Evolutionary conservation across 768 basidiomycete species (phyloP).

Genomic region (Leccinum boreale): DNA sequence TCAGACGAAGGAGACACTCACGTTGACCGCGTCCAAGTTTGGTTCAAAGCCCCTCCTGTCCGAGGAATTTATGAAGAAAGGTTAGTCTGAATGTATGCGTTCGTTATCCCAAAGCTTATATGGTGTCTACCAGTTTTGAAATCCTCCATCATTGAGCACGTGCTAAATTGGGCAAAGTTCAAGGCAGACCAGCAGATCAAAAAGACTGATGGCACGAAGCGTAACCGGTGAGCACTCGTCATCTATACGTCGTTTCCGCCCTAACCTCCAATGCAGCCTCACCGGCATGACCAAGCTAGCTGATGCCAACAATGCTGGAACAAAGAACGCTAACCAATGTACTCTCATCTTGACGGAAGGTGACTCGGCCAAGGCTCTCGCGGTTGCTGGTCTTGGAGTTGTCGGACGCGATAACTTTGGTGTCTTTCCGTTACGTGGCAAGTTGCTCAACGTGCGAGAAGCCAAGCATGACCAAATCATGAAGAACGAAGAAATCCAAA

Average conservation of each 20-base stretch:
- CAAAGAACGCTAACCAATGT: constrained; percentile 72
- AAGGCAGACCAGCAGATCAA: constrained; percentile 96
- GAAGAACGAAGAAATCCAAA: constrained; percentile 97
- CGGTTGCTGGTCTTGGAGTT: constrained; percentile 90
- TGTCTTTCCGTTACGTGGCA: constrained; percentile 96
- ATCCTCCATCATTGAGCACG: constrained; percentile 85
- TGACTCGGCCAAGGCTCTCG: constrained; percentile 97
- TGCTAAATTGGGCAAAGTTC: constrained; percentile 95
- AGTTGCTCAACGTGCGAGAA: constrained; percentile 95
- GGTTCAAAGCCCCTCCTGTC: constrained; percentile 80
- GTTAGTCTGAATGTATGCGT: constrained; percentile 39
- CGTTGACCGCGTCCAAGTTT: constrained; percentile 83
- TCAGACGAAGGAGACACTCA: constrained; percentile 97
- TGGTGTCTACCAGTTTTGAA: constrained; percentile 60
- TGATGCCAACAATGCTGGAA: constrained; percentile 97
- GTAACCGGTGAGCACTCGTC: constrained; percentile 58
- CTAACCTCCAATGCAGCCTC: constrained; percentile 48
- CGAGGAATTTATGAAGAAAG: constrained; percentile 96
- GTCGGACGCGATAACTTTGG: constrained; percentile 97
- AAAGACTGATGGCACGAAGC: constrained; percentile 91
- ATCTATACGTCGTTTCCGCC: neutral
- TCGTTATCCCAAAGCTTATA: constrained; percentile 2
- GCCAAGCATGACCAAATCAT: constrained; percentile 94
- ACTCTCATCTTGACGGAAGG: constrained; percentile 98
- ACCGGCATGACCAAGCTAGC: constrained; percentile 90